Base-by-base conservation (phyloP, 2,329 filamentous ascomycete species). In the Nemania abortiva region DNA sequence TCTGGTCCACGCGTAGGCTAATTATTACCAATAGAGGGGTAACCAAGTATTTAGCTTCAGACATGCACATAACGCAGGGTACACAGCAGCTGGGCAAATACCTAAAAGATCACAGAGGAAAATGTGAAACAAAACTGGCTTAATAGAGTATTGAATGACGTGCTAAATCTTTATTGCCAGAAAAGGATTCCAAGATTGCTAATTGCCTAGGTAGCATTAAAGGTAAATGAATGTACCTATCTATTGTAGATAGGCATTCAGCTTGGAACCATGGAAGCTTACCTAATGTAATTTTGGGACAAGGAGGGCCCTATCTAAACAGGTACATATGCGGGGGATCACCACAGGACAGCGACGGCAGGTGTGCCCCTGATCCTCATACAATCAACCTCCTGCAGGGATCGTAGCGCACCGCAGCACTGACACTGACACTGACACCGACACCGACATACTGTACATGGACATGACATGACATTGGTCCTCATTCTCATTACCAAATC, bases 301-400 rank as follows among this genome's bases (percentile, higher is more conserved):
- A 42, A 42, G 39, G 15, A 6, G 11, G 7, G 39, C 24, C 24
- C 24, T 27, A 27, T 27, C 24, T 42, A 42, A 9, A 42, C 15
- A 42, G 39, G 15, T 42, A 31, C 2, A 10, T 59, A 61, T 58
- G 61, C 66, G 56, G 66, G 66, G 56, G 50, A 47, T 39, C 15
- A 59, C 55, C 45, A 27, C 42, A 50, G 55, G 22, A 56, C 39
- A 22, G 29, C 47, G 15, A 42, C 39, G 15, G 11, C 13, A 61
- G 58, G 47, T 42, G 27, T 52, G 20, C 63, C 59, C 45, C 58
- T 67, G 24, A 45, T 58, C 52, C 49, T 53, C 56, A 42, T 34
- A 49, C 15, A 63, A 49, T 58, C 63, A 62, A 65, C 18, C 37
- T 49, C 24, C 37, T 67, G 64, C 53, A 66, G 67, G 67, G 57